These are phyloP conservation scores for Hypholoma fasciculare DNA, from an alignment of 768 basidiomycete genomes.

Conservation along the genomic window DNA sequence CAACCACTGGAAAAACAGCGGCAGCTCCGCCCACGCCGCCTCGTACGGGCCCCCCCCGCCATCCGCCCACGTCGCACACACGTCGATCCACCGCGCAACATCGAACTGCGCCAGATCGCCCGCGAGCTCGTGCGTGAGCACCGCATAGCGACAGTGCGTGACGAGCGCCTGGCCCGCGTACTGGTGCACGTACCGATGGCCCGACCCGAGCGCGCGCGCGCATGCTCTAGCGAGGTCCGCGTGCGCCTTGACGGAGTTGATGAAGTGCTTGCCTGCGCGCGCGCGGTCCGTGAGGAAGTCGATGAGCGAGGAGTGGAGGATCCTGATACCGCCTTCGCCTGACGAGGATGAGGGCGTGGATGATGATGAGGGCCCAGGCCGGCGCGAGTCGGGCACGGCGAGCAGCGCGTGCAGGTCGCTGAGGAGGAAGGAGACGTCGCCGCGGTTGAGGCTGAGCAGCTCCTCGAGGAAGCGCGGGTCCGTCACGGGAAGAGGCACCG, in stretches of 20 bases:
- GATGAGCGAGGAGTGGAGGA: constrained; percentile 24
- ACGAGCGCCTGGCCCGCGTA: constrained; percentile 27
- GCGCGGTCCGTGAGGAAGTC: constrained; percentile 28
- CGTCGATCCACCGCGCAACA: constrained; percentile 18
- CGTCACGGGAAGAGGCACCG: constrained; percentile 22
- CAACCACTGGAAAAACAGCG: constrained; percentile 24
- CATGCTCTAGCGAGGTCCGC: constrained; percentile 27
- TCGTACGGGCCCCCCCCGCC: background rate
- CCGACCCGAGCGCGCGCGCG: constrained; percentile 19
- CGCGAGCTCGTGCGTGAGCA: constrained; percentile 24
- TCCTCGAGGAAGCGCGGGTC: constrained; percentile 27
- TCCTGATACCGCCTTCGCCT: constrained; percentile 20
- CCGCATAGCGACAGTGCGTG: constrained; percentile 25
- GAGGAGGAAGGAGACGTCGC: constrained; percentile 23
- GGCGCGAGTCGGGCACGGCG: constrained; percentile 22
- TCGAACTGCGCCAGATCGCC: constrained; percentile 23
- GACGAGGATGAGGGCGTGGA: constrained; percentile 4
- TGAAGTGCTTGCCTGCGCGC: constrained; percentile 24
- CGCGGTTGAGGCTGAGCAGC: constrained; percentile 23
- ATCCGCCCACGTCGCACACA: constrained; percentile 9
- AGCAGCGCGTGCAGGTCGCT: constrained; percentile 25
- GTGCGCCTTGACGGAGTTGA: constrained; percentile 27
- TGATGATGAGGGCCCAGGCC: background rate
- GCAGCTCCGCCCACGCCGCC: constrained; percentile 9
- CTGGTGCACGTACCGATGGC: constrained; percentile 26